A percentile compares a stretch with the other conserved stretches of the same genome.
These are phyloP conservation scores for Heliosperma pusillum DNA, from an alignment of 148 eudicot genomes.

Conservation along the genomic window DNA sequence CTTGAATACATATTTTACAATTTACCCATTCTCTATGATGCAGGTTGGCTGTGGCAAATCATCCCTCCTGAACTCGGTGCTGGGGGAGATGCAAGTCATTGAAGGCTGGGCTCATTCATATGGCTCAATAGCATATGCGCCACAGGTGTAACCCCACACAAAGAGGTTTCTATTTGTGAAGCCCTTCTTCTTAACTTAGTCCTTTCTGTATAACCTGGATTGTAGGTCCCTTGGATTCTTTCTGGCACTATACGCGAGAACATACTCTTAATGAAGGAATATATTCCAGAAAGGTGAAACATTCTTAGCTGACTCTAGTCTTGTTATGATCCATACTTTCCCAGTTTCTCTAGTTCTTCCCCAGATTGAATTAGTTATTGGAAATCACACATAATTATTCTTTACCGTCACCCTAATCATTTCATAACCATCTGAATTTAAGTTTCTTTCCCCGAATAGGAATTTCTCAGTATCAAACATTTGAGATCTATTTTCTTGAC, in stretches of 20 bases:
- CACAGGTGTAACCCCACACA: constrained; percentile 51
- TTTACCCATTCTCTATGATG: constrained; percentile 6
- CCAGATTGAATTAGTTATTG: not conserved
- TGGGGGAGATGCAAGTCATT: constrained; percentile 69
- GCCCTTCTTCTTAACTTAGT: not conserved
- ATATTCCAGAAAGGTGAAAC: constrained; percentile 58
- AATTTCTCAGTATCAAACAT: constrained; percentile 5
- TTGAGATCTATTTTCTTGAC: constrained; percentile 9
- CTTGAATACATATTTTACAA: not conserved
- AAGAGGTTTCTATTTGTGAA: not conserved
- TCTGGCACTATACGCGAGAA: constrained; percentile 89
- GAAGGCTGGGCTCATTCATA: constrained; percentile 49
- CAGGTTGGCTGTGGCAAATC: constrained; percentile 99
- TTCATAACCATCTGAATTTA: not conserved
- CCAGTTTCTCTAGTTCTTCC: constrained; percentile 4
- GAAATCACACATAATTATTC: constrained; percentile 2
- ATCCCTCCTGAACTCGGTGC: constrained; percentile 65
- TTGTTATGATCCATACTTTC: not conserved
- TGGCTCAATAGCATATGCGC: constrained; percentile 78
- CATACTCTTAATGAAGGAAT: constrained; percentile 69
- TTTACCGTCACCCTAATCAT: not conserved
- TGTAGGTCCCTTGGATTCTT: constrained; percentile 90
- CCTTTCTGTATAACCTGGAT: constrained; percentile 21
- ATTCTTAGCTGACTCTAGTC: constrained; percentile 5
- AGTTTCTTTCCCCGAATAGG: not conserved